Percentiles rank a stretch among this genome's conserved stretches.
phyloP scores from a whole-genome alignment of 2,329 filamentous ascomycete species.

The Aaosphaeria arxii region DNA sequence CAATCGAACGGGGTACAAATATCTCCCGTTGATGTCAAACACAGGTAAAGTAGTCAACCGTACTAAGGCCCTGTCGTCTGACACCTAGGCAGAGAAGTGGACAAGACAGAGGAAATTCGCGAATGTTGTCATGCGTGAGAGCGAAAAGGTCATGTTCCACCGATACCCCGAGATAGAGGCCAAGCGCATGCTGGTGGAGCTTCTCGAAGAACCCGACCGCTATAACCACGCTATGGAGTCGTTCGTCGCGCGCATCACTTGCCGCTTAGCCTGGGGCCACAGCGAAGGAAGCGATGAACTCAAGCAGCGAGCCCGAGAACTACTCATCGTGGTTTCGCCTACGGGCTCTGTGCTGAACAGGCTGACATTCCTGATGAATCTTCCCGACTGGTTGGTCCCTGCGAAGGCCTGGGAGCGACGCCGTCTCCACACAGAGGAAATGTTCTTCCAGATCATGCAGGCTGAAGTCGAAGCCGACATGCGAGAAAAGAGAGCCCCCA shows the following conservation, averaged over 20 bases:
- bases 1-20: conserved; percentile 45
- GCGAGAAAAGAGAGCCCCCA: conserved; percentile 28
- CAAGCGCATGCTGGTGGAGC: conserved; percentile 43
- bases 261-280: conserved; percentile 46
- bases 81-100: conserved; percentile 33
- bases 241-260: conserved; percentile 47
- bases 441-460: conserved; percentile 46
- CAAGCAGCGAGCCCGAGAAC: conserved; percentile 46
- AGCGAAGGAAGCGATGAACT: conserved; percentile 44
- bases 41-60: conserved; percentile 31
- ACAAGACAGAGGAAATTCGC: conserved; percentile 45
- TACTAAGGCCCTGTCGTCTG: not conserved
- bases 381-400: conserved; percentile 42
- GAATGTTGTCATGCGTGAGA: conserved; percentile 45
- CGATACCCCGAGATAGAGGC: conserved; percentile 46
- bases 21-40: conserved; percentile 43
- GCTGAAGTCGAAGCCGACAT: conserved; percentile 37
- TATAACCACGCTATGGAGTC: conserved; percentile 46
- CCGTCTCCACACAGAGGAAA: conserved; percentile 41
- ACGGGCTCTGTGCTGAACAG: conserved; percentile 47
- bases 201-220: conserved; percentile 40
- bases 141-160: conserved; percentile 40
- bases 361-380: conserved; percentile 43
- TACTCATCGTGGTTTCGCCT: conserved; percentile 46
- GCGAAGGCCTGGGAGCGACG: conserved; percentile 46